Conservation (phyloP, 1,139 yeast genomes). For the Candida tetrigidarum region DNA sequence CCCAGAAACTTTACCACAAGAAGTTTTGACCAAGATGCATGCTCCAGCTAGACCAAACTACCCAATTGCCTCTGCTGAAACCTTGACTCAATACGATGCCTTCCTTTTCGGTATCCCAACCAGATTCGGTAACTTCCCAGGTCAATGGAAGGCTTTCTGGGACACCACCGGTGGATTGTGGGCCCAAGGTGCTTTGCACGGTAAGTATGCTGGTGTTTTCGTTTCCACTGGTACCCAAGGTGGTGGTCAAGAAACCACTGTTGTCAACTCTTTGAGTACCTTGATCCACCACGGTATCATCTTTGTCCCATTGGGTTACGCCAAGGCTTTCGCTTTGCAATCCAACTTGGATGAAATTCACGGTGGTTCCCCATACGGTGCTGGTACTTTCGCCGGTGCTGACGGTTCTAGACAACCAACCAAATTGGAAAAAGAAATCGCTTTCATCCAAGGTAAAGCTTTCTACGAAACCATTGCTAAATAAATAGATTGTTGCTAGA, state of each 20-base stretch:
- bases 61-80: constrained; percentile 70
- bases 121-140: constrained; percentile 81
- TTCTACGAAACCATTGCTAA: constrained; percentile 21
- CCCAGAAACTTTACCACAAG: constrained; percentile 74
- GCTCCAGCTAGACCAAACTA: constrained; percentile 68
- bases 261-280: constrained; percentile 64
- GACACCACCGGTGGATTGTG: constrained; percentile 83
- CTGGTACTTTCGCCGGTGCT: too few species aligned
- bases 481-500: neutral
- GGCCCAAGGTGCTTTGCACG: constrained; percentile 75
- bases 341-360: constrained; percentile 70
- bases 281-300: constrained; percentile 81
- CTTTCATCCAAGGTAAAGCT: constrained; percentile 70
- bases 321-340: constrained; percentile 59
- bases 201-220: constrained; percentile 78
- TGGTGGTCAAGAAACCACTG: constrained; percentile 83
- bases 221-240: constrained; percentile 83
- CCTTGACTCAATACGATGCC: constrained; percentile 68
- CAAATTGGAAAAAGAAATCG: too few species aligned
- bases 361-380: too few species aligned
- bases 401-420: too few species aligned
- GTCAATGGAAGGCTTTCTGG: constrained; percentile 83
- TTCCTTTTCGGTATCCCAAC: constrained; percentile 84
- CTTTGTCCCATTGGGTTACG: constrained; percentile 82
- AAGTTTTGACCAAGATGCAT: constrained; percentile 60